Percentiles rank a stretch among this genome's conserved stretches.
Evolutionary conservation across 805 yeast genomes (phyloP).

Genomic region (Clavispora phyllophila): DNA sequence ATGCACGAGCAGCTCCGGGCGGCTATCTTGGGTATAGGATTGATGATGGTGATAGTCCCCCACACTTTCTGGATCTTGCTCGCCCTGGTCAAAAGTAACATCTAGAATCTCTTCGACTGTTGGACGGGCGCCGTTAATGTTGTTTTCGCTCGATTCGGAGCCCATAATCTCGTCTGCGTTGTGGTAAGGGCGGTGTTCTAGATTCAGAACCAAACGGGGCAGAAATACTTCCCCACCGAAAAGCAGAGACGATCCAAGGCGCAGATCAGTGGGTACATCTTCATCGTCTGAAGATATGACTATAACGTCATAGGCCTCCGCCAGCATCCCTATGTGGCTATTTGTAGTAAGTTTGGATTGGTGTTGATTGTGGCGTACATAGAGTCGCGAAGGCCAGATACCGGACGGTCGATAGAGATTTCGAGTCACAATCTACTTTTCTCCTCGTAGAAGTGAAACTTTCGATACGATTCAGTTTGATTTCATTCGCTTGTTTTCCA

Average conservation of each 20-base stretch:
- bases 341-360: background rate
- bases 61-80: background rate
- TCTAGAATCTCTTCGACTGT: background rate
- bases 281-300: constrained; percentile 11
- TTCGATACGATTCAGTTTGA: too few relatives aligned
- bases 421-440: too few relatives aligned
- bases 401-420: constrained; percentile 2
- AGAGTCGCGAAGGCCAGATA: constrained; percentile 10
- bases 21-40: background rate
- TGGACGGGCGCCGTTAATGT: background rate
- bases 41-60: background rate
- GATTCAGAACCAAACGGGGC: background rate
- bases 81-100: background rate
- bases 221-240: background rate
- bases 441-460: too few relatives aligned
- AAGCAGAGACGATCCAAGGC: background rate
- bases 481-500: too few relatives aligned
- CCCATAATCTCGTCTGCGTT: background rate
- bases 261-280: background rate
- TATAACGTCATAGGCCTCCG: constrained; percentile 3
- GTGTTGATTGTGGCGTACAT: background rate
- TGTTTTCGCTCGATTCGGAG: background rate
- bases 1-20: background rate
- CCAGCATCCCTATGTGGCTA: constrained; percentile 1
- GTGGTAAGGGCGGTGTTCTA: background rate